A percentile compares a stretch with the other conserved stretches of the same genome.
These are phyloP conservation scores for Candolleomyces aberdarensis DNA, from an alignment of 768 basidiomycete species.

Conservation along the genomic window DNA sequence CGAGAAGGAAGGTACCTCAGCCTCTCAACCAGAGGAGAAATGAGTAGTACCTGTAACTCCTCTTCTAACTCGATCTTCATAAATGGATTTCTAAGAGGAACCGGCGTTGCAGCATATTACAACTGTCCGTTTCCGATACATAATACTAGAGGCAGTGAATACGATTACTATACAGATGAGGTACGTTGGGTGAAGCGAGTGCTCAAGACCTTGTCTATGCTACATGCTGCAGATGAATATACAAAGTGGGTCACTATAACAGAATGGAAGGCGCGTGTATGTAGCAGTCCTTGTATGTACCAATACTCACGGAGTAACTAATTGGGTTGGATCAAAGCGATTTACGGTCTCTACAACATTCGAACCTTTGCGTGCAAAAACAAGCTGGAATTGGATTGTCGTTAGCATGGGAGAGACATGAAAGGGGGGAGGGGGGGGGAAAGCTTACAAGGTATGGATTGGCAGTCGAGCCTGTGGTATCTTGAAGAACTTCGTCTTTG, in stretches of 20 bases:
- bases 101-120: not conserved
- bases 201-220: not conserved
- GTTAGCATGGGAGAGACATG: not conserved
- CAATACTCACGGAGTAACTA: constrained; percentile 11
- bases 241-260: not conserved
- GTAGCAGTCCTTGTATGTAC: not conserved
- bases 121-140: not conserved
- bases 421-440: not conserved
- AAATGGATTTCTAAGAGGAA: not conserved
- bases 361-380: constrained; percentile 76
- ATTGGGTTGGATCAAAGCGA: constrained; percentile 44
- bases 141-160: not conserved
- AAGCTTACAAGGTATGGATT: constrained; percentile 80
- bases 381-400: constrained; percentile 48
- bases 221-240: not conserved
- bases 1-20: not conserved
- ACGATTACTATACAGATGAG: constrained; percentile 1
- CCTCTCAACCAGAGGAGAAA: not conserved
- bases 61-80: not conserved
- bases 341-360: constrained; percentile 82
- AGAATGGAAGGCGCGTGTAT: not conserved
- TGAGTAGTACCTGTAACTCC: not conserved
- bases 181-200: not conserved
- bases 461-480: constrained; percentile 88
- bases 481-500: constrained; percentile 81